phyloP scores from a whole-genome alignment of 371 early-diverging fungal genomes.

The Saksenaea oblongispora region DNA sequence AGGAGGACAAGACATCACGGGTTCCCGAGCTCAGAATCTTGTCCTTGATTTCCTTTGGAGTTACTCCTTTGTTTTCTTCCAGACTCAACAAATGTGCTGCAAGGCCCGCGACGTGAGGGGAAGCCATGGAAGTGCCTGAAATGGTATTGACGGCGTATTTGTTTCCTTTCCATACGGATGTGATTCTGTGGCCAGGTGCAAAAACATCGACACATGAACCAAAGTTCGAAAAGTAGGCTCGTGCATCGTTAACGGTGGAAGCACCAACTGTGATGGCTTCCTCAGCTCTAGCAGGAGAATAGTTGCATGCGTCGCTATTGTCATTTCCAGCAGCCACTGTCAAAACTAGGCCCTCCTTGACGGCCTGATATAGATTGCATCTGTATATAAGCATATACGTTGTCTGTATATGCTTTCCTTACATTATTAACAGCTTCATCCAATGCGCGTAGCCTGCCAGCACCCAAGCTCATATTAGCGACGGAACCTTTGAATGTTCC shows the following conservation, averaged over 20 bases:
- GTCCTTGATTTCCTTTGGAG: slow-evolving; percentile 82
- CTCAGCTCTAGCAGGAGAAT: slow-evolving; percentile 89
- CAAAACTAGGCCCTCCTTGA: slow-evolving; percentile 80
- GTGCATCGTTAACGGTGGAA: slow-evolving; percentile 74
- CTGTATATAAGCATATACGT: not conserved
- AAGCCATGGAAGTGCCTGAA: slow-evolving; percentile 98
- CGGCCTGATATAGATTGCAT: slow-evolving; percentile 45
- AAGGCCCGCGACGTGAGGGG: slow-evolving; percentile 96
- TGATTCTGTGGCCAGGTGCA: slow-evolving; percentile 91
- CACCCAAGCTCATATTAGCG: slow-evolving; percentile 94
- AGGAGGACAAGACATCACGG: slow-evolving; percentile 61
- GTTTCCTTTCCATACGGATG: slow-evolving; percentile 85
- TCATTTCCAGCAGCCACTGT: slow-evolving; percentile 99
- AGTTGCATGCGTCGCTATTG: slow-evolving; percentile 89
- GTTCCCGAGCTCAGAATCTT: slow-evolving; percentile 70
- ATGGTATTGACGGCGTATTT: slow-evolving; percentile 76
- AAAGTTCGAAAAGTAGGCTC: slow-evolving; percentile 89
- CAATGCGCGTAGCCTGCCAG: slow-evolving; percentile 78
- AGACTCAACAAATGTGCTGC: slow-evolving; percentile 82
- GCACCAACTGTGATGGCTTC: slow-evolving; percentile 97
- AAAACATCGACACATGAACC: slow-evolving; percentile 93
- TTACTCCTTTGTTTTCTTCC: slow-evolving; percentile 58
- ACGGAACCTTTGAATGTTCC: slow-evolving; percentile 70
- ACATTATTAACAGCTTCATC: slow-evolving; percentile 77
- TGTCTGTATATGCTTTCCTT: slow-evolving; percentile 3